Evolutionary conservation across 345 rosid species (phyloP).

Genomic region (Trapa bicornis): DNA sequence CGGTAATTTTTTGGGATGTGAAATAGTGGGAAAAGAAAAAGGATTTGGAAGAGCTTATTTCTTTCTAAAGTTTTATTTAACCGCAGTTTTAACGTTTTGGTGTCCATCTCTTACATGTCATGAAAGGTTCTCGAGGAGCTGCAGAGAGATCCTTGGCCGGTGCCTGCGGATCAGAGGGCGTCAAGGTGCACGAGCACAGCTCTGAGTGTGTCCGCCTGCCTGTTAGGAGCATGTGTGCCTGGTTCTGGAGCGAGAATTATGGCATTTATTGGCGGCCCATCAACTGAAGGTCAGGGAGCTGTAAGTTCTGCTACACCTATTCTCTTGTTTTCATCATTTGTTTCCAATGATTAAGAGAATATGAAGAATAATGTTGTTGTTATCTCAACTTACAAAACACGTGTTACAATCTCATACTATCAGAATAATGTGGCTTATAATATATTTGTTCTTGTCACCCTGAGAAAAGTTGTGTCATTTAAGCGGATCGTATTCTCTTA

Average conservation of each 20-base stretch:
- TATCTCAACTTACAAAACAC: no score
- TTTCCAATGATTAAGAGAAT: neutral
- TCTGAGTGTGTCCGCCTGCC: constrained; percentile 70
- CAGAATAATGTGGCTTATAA: neutral
- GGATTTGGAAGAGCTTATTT: neutral
- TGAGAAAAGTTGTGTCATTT: neutral
- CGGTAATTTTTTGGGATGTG: constrained; percentile 21
- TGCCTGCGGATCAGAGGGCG: constrained; percentile 63
- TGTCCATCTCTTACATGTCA: neutral
- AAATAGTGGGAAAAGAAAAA: neutral
- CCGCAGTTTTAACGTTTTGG: neutral
- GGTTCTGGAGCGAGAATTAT: constrained; percentile 92
- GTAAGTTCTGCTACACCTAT: constrained; percentile 26
- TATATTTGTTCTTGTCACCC: neutral
- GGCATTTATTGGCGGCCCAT: constrained; percentile 95
- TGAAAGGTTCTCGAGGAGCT: constrained; percentile 76
- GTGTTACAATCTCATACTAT: neutral
- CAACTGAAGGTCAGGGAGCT: constrained; percentile 78
- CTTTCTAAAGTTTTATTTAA: neutral
- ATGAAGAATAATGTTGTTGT: neutral
- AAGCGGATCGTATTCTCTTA: no score
- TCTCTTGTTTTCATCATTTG: neutral
- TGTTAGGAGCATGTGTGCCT: constrained; percentile 89
- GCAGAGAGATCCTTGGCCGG: constrained; percentile 71
- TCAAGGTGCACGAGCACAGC: constrained; percentile 81